Evolutionary conservation across 2,329 filamentous ascomycete species (phyloP).

Genomic region (Colletotrichum sp.): DNA sequence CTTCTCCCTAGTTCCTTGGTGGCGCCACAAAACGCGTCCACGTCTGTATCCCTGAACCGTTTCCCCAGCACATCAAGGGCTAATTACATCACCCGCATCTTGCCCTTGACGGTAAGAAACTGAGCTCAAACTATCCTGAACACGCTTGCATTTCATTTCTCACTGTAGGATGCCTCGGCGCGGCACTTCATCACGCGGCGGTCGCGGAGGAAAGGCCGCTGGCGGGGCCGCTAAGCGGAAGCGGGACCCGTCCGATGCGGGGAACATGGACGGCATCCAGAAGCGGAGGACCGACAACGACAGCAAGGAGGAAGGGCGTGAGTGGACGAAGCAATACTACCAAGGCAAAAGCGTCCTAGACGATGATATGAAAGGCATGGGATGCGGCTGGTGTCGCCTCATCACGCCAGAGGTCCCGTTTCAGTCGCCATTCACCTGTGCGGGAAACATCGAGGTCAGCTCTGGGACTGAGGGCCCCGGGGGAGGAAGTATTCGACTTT

Average conservation of each 20-base stretch:
- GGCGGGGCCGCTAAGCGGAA: neutral
- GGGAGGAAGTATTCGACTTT: neutral
- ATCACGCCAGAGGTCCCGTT: neutral
- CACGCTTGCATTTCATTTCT: too few relatives aligned
- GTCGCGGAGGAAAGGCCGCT: neutral
- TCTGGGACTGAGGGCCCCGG: neutral
- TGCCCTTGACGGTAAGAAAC: neutral
- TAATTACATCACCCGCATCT: neutral
- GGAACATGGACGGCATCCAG: neutral
- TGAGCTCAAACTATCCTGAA: neutral
- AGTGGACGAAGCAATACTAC: neutral
- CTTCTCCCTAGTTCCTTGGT: neutral
- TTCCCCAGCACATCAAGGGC: rapidly evolving
- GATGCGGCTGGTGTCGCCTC: neutral
- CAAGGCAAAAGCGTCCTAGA: neutral
- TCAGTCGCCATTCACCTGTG: neutral
- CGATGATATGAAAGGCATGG: neutral
- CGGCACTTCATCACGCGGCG: neutral
- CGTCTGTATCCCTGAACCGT: neutral
- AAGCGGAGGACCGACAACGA: neutral
- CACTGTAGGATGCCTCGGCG: neutral
- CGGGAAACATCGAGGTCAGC: neutral
- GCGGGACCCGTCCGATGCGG: neutral
- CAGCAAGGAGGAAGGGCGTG: neutral
- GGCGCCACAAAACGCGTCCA: neutral